phyloP scores from a whole-genome alignment of 768 basidiomycete genomes.

The Lyophyllum decastes region DNA sequence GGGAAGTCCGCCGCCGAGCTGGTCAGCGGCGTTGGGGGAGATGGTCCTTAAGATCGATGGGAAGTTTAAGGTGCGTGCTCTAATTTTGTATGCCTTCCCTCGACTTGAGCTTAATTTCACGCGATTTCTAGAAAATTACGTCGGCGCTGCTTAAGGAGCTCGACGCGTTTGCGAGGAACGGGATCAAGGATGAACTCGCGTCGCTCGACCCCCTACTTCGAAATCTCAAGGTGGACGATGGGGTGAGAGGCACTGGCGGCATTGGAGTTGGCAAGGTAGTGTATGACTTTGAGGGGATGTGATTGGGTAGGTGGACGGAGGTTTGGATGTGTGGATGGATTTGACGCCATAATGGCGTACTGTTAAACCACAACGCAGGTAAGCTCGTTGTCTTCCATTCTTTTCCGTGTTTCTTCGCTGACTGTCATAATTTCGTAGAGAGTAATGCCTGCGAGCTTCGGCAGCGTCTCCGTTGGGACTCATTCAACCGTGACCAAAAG shows the following conservation, averaged over 20 bases:
- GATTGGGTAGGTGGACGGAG: background rate
- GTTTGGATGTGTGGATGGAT: background rate
- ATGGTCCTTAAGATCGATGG: conserved; percentile 78
- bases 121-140: conserved; percentile 77
- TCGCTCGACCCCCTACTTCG: conserved; percentile 78
- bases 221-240: conserved; percentile 39
- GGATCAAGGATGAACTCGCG: conserved; percentile 81
- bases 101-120: background rate
- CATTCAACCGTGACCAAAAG: background rate
- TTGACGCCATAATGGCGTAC: background rate
- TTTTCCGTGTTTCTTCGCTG: background rate
- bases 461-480: background rate
- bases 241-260: background rate
- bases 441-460: background rate
- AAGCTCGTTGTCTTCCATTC: background rate
- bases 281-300: conserved; percentile 16
- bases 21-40: conserved; percentile 68
- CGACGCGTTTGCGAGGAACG: conserved; percentile 76
- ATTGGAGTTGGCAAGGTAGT: background rate
- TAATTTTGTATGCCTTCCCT: background rate
- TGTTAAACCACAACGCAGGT: background rate
- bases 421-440: background rate
- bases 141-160: conserved; percentile 78
- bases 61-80: conserved; percentile 73
- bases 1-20: conserved; percentile 51